Percentiles rank a stretch among this genome's conserved stretches.
These are phyloP conservation scores for Articulospora tetracladia DNA, from an alignment of 495 filamentous ascomycete species.

Conservation along the genomic window DNA sequence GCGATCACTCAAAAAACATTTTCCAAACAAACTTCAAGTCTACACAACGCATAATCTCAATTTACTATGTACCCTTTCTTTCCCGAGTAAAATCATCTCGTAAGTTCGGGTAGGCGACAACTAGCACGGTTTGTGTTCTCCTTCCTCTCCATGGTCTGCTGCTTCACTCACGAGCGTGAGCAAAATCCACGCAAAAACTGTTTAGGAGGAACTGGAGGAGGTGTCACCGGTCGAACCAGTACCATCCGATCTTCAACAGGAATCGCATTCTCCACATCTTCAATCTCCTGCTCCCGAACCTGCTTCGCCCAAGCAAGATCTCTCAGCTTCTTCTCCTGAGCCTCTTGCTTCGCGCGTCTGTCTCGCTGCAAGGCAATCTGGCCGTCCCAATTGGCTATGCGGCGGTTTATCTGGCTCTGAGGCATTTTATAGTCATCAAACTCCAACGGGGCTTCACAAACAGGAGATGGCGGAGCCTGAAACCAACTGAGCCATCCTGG, in stretches of 20 bases:
- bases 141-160: too few species aligned
- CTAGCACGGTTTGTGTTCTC: too few species aligned
- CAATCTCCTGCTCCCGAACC: not conserved
- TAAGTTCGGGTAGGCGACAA: too few species aligned
- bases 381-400: not conserved
- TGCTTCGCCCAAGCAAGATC: not conserved
- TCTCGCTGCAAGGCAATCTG: not conserved
- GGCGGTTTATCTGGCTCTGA: not conserved
- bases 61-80: too few species aligned
- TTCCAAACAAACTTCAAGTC: too few species aligned
- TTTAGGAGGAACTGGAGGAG: not conserved
- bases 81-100: too few species aligned
- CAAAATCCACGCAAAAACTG: too few species aligned
- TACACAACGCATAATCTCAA: too few species aligned
- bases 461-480: too few species aligned
- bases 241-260: not conserved
- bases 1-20: too few species aligned
- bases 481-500: too few species aligned
- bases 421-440: not conserved
- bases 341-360: not conserved
- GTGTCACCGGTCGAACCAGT: not conserved
- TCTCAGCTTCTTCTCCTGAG: not conserved
- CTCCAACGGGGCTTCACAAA: not conserved
- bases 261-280: not conserved
- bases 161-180: too few species aligned